Base-by-base conservation (phyloP, 2,329 filamentous ascomycete genomes). In the Hawksworthiomyces lignivorus region DNA sequence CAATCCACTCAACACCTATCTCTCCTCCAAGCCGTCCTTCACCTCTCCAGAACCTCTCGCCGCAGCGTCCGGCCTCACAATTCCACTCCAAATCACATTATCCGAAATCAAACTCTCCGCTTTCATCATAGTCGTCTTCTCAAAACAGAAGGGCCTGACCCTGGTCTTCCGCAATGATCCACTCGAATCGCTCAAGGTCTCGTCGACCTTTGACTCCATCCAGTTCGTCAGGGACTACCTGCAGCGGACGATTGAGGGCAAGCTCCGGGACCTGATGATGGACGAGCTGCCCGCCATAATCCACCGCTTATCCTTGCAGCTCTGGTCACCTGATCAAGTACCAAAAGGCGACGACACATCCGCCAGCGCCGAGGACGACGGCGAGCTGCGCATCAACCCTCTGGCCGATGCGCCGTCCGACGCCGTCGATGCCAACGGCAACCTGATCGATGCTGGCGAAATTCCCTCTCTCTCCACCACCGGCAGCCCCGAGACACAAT, bases 121-220 rank as follows among this genome's bases (percentile, higher is more conserved):
- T 10, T 97, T 98, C 61, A 94, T 98, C 52, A 96, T 98, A 45
- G 65, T 98, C 37, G 92, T 98, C 48, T 98, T 98, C 61, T 97
- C 90, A 4, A 90, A 88, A 60, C 88, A 95, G 65, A 98, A 98
- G 60, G 92, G 92, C 17, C 75, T 98, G 44, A 98, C 92, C 2
- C 73, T 98, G 36, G 92, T 98, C 33, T 98, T 98, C 62, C 83
- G 92, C 54, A 97, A 98, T 74, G 92, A 98, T 60, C 92, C 92
- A 5, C 79, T 98, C 48, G 92, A 98, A 61, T 96, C 90, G 5
- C 80, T 98, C 56, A 97, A 96, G 68, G 92, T 98, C 51, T 97
- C 90, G 1, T 97, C 90, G 52, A 98, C 92, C 33, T 98, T 98
- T 63, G 92, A 98, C 67, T 95, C 90, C 11, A 98, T 98, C 56